phyloP scores from a whole-genome alignment of 2,329 filamentous ascomycete genomes.

The Dactylellina sp. region DNA sequence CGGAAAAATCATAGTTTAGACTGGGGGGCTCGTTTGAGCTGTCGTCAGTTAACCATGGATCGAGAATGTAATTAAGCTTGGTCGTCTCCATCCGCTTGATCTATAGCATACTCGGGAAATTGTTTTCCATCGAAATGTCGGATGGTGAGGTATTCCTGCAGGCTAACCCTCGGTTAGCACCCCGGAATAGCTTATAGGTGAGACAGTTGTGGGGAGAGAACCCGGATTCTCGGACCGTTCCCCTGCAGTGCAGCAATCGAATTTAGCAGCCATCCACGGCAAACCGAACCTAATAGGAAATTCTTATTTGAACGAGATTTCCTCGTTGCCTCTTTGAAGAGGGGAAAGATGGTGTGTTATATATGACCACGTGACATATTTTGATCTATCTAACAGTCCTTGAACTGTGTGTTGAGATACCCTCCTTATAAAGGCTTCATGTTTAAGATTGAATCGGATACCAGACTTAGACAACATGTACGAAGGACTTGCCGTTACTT shows the following conservation, averaged over 20 bases:
- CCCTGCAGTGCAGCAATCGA: slow-evolving; percentile 14
- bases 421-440: no score
- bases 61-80: slow-evolving; percentile 1
- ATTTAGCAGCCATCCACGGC: slow-evolving; percentile 15
- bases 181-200: slow-evolving; percentile 24
- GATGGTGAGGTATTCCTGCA: slow-evolving; percentile 1
- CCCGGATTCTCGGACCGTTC: slow-evolving; percentile 51
- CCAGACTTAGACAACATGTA: no score
- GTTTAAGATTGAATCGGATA: no score
- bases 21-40: neutral
- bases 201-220: slow-evolving; percentile 41
- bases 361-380: no score
- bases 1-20: slow-evolving; percentile 31
- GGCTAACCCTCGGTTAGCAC: slow-evolving; percentile 29
- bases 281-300: neutral
- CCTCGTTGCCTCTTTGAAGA: no score
- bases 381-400: no score
- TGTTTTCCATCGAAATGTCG: neutral
- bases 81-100: slow-evolving; percentile 24
- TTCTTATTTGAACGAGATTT: no score
- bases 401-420: no score
- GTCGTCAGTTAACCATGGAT: slow-evolving; percentile 30
- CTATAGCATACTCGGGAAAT: neutral
- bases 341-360: no score
- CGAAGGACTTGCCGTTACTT: no score